phyloP scores from a whole-genome alignment of 441 rosid genomes.

The Erysimum cheiri region DNA sequence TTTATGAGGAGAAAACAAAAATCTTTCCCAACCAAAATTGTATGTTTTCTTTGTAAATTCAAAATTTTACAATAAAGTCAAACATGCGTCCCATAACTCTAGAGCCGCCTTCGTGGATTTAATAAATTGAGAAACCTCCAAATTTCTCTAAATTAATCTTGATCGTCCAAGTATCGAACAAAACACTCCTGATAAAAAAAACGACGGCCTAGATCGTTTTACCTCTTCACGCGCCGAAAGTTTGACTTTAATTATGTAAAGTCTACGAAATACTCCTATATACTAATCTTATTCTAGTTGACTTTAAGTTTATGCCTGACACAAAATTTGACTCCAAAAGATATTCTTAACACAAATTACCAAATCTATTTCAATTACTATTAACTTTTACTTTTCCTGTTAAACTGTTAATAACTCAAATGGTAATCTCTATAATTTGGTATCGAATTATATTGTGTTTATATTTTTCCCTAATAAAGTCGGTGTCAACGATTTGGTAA shows the following conservation, averaged over 20 bases:
- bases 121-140: background rate
- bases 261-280: no score
- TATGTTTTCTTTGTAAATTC: background rate
- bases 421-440: background rate
- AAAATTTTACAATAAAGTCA: background rate
- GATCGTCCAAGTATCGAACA: slow-evolving; percentile 26
- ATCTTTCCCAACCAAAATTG: background rate
- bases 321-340: background rate
- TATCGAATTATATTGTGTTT: background rate
- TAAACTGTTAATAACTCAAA: background rate
- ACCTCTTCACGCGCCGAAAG: slow-evolving; percentile 10
- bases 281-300: no score
- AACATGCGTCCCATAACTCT: background rate
- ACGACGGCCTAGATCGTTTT: slow-evolving; percentile 28
- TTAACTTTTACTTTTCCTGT: background rate
- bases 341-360: background rate
- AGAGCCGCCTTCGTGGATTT: slow-evolving; percentile 1
- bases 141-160: slow-evolving; percentile 31
- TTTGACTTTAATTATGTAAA: background rate
- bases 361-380: background rate
- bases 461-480: background rate
- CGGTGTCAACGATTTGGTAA: background rate
- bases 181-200: background rate
- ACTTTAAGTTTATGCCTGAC: background rate
- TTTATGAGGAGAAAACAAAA: background rate